Base-by-base conservation (phyloP, 495 filamentous ascomycete species). In the Sporormia fimetaria region DNA sequence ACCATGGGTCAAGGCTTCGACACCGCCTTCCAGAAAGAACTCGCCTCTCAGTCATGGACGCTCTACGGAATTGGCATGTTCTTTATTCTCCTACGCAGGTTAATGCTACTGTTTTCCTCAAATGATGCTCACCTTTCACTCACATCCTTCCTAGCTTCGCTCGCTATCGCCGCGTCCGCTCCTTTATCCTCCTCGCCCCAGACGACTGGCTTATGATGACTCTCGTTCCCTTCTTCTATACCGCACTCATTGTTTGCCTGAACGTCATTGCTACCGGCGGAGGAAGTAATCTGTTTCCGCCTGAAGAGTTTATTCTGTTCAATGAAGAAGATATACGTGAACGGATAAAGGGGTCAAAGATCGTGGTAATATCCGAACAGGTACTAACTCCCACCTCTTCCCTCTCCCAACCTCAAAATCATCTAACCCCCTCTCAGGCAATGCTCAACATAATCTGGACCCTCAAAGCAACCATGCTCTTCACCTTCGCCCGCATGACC, bases 191-290 rank as follows among this genome's bases (percentile, higher is more conserved):
- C 37, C 63, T 74, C 24, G 65, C 68, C 37, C 21, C 51, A 5
- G 71, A 73, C 51, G 71, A 75, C 49, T 74, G 64, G 42, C 25
- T 72, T n/a, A 71, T 72, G 66, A 29, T 69, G 3, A 63, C 66
- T 33, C 58, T 58, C 0, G 51, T 62, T 9, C 39, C 55, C 25
- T 32, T 25, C 17, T 44, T 42, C 63, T 75, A 73, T 47, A 76
- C 70, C 0, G 52, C 67, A 14, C 54, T 76, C n/a, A 63, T 66
- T 39, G 65, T 73, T 7, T 61, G 67, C 5, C 44, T 74, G 25
- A 75, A 73, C 37, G 28, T 65, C 39, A 67, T 75, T 16, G 65
- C 62, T 7, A 57, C 59, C 1, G 69, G 69, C 4, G 72, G 70
- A 42, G 70, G 72, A 3, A 72, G 68, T 12, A 74, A 75, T 55